Evolutionary conservation across 1,284 basidiomycete genomes (phyloP).

Genomic region (Clitocybe nebularis): DNA sequence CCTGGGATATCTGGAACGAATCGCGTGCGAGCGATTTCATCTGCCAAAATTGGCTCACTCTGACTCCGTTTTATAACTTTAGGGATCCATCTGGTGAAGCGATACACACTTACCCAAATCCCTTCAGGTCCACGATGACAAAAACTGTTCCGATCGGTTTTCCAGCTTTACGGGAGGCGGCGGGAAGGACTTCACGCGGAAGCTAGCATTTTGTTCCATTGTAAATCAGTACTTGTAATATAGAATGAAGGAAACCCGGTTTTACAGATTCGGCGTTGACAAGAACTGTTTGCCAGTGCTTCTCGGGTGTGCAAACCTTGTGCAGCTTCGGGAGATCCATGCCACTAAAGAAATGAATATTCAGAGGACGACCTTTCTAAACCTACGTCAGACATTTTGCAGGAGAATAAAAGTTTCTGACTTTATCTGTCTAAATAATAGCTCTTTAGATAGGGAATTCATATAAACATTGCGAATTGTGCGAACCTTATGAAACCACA

Average conservation of each 20-base stretch:
- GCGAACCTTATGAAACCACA: conserved; percentile 68
- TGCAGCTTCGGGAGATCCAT: conserved; percentile 60
- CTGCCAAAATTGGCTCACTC: conserved; percentile 68
- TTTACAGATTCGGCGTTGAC: conserved; percentile 52
- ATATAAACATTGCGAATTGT: background rate
- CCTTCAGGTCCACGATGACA: conserved; percentile 65
- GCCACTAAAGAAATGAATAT: conserved; percentile 58
- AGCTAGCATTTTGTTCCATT: conserved; percentile 34
- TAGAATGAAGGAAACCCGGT: background rate
- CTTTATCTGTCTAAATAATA: conserved; percentile 54
- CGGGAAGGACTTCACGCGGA: conserved; percentile 63
- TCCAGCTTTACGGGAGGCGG: conserved; percentile 50
- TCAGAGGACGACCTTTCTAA: conserved; percentile 67
- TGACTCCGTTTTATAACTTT: conserved; percentile 19
- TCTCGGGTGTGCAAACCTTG: conserved; percentile 54
- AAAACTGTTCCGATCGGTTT: conserved; percentile 46
- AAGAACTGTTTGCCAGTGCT: conserved; percentile 59
- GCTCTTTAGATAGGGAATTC: background rate
- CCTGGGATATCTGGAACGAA: conserved; percentile 70
- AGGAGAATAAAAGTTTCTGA: conserved; percentile 19
- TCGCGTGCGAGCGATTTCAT: conserved; percentile 56
- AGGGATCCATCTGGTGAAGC: conserved; percentile 1
- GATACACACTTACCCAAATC: conserved; percentile 49
- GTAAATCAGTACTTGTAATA: too few relatives aligned
- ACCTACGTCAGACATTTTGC: conserved; percentile 2